Evolutionary conservation across 2,329 filamentous ascomycete genomes (phyloP).

Genomic region (Pestalotiopsis sp.): DNA sequence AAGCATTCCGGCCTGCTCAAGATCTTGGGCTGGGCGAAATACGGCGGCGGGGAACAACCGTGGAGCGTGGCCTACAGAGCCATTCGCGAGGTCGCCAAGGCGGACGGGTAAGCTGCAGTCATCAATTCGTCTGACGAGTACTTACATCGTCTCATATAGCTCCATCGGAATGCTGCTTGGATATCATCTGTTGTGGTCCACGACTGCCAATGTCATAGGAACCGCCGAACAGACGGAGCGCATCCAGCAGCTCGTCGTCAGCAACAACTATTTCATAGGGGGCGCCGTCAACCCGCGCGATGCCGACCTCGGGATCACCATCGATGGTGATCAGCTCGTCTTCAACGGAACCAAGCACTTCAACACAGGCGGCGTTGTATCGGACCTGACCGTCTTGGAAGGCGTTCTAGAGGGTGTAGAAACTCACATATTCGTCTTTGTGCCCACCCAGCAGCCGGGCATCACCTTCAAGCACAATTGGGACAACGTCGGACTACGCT

Average conservation of each 20-base stretch:
- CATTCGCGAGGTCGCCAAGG: constrained; percentile 65
- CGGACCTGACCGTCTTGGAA: constrained; percentile 66
- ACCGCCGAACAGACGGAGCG: constrained; percentile 60
- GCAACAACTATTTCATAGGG: constrained; percentile 67
- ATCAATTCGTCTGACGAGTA: background rate
- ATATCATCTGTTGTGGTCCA: constrained; percentile 67
- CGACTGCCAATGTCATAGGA: constrained; percentile 61
- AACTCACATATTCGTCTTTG: constrained; percentile 64
- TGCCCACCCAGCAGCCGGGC: constrained; percentile 57
- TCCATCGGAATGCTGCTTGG: constrained; percentile 67
- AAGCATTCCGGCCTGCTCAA: constrained; percentile 43
- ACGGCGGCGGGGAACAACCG: constrained; percentile 38
- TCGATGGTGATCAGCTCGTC: constrained; percentile 54
- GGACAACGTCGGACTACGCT: constrained; percentile 64
- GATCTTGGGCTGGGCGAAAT: constrained; percentile 38
- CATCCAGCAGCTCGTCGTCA: constrained; percentile 56
- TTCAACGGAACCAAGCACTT: constrained; percentile 68
- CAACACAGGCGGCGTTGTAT: constrained; percentile 68
- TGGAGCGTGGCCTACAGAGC: constrained; percentile 55
- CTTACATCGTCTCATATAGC: constrained; percentile 23
- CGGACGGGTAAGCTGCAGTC: constrained; percentile 42
- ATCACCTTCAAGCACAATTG: constrained; percentile 61
- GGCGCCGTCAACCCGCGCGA: constrained; percentile 68
- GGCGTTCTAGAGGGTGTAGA: constrained; percentile 54
- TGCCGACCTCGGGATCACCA: constrained; percentile 58